Percentiles rank a stretch among this genome's conserved stretches.
Evolutionary conservation across 305 asterid species (phyloP).

Genomic region (Striga hermonthica): DNA sequence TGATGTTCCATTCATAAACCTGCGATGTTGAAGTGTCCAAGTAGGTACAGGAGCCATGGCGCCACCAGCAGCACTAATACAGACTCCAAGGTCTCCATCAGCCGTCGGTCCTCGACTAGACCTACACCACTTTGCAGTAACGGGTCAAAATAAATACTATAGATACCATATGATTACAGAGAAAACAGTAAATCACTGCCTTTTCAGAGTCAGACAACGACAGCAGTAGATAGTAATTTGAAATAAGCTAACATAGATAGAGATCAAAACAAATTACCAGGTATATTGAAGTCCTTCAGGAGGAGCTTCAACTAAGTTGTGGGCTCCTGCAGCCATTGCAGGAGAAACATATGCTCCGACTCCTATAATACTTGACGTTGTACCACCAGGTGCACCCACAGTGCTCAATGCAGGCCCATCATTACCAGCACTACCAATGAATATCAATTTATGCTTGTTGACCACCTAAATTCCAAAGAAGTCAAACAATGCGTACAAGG

Average conservation of each 20-base stretch:
- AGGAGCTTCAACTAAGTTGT: constrained; percentile 86
- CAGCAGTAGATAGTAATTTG: constrained; percentile 14
- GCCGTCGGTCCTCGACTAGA: constrained; percentile 98
- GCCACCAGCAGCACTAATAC: constrained; percentile 96
- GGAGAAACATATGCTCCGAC: constrained; percentile 97
- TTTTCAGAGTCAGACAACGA: not conserved
- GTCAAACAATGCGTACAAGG: not conserved
- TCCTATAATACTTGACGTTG: constrained; percentile 94
- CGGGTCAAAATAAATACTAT: constrained; percentile 32
- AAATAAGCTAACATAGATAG: constrained; percentile 13
- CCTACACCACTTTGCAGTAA: constrained; percentile 57
- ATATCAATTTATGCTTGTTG: constrained; percentile 76
- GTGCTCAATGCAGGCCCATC: constrained; percentile 95
- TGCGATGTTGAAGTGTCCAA: constrained; percentile 96
- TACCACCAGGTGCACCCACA: constrained; percentile 99
- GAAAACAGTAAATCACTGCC: constrained; percentile 15
- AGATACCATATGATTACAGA: constrained; percentile 21
- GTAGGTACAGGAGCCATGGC: constrained; percentile 99
- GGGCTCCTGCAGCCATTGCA: constrained; percentile 98
- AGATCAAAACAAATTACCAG: constrained; percentile 53
- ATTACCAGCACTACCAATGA: constrained; percentile 95
- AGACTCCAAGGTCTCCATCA: constrained; percentile 97
- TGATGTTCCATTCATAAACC: constrained; percentile 99
- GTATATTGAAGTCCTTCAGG: constrained; percentile 95
- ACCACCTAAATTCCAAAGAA: constrained; percentile 60